Evolutionary conservation across 805 yeast species (phyloP), one percentile per base, ranked within the genome.

Genomic region (Kodamaea lidongshanica): DNA sequence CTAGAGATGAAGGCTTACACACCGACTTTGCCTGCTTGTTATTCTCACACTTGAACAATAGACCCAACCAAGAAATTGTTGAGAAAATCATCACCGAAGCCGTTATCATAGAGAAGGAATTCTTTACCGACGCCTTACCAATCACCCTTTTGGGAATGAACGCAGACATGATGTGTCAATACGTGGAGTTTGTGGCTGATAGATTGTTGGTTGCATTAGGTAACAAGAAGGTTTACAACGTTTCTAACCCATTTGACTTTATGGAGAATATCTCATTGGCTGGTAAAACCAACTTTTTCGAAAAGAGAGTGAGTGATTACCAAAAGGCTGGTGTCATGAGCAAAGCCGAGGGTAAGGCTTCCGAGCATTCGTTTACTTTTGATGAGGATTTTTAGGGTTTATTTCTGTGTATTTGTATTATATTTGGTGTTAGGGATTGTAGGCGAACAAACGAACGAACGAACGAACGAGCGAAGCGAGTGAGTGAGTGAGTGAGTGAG

Each of bases 321-420:
- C 98, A 89, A 69, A 92, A 89, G 70, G 97, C 98, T 36, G 97
- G 98, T 70, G 98, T 89, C 52, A 89, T 89, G 92, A 89, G 95
- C 44, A 70, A 72, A 44, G 59, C 76, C 32, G 73, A 76, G 46
- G 56, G 67, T 39, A 54, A 58, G 39, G 65, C 62, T 39, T 42
- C 59, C 27, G 70, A 68, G 34, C 67, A 67, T 55, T 73, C 75
- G 26, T 88, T 89, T 65, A 66, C 81, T 28, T 80, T 92, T 49
- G 95, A 88, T 61, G 98, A 89, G 64, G 97, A 92, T 52, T 89
- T 89, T 63, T 89, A 78, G 44, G 19, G 17, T n/a, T 28, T 16
- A 13, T 20, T 12, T 15, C 17, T 33, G 12, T 16, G 12, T 11
- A 10, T 21, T 19, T 16, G 17, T 18, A 19, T 12, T 12, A 22